Base-by-base conservation (phyloP, 495 filamentous ascomycete genomes). In the Penicillium pancosmium region DNA sequence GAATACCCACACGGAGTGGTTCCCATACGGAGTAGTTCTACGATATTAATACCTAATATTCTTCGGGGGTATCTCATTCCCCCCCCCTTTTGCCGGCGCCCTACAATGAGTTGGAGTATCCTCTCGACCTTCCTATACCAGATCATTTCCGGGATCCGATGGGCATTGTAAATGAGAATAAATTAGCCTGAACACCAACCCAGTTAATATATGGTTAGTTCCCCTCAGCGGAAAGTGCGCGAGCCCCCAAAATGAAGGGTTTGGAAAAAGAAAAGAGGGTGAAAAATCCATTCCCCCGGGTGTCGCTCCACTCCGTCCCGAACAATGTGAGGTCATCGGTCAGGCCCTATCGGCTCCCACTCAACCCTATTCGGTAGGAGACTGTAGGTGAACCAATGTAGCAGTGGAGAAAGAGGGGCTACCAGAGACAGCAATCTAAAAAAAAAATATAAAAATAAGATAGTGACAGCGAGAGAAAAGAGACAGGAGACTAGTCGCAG, bases 261-360 rank as follows among this genome's bases (percentile, higher is more conserved):
- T 9, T 43, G 38, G 27, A 61, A 50, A 41, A 47, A 34, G 47
- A 41, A 16, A 57, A 40, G 54, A 52, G 57, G 40, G 13, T 25
- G 46, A 23, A 48, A 48, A 23, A 25, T 27, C 46, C 46, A 23
- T 25, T 27, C 10, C 10, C 21, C 46, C 46, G 46, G 46, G 18
- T 13, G n/a, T 48, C 19, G 18, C 46, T 48, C 21, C 46, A 27
- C 46, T 48, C 46, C 46, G 16, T n/a, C 16, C 41, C 41, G 41
- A 23, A 48, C n/a, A 27, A 48, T 48, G 46, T 48, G 46, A 48
- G 52, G 60, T 51, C 27, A 36, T 51, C 41, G 21, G 9, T 46
- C 38, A 38, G 36, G 52, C 38, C 52, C 52, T 48, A 48, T 27
- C 19, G 41, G 18, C 16, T 19, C 41, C 15, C 13, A 44, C 41